A percentile compares a stretch with the other conserved stretches of the same genome.
phyloP scores from a whole-genome alignment of 1,284 basidiomycete genomes.

The Anthracocystis walkeri region DNA sequence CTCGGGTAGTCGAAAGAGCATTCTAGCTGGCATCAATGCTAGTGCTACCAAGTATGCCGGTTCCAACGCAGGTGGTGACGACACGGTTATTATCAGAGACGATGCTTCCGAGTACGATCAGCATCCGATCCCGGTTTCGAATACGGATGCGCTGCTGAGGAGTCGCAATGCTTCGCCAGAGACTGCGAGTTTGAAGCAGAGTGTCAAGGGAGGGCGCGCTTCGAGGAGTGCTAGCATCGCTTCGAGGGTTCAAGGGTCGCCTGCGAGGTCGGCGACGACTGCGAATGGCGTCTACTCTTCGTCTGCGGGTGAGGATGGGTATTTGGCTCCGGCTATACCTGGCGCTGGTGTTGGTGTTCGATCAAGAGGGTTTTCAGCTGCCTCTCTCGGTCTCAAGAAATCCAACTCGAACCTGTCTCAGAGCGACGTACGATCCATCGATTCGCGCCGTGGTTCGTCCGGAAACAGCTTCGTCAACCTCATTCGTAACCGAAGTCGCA shows the following conservation, averaged over 20 bases:
- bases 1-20: conserved; percentile 41
- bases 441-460: conserved; percentile 39
- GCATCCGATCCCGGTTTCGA: conserved; percentile 42
- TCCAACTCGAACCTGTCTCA: conserved; percentile 54
- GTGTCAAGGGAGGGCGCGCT: conserved; percentile 14
- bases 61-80: background rate
- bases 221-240: conserved; percentile 31
- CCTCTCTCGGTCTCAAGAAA: conserved; percentile 37
- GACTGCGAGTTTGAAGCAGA: conserved; percentile 16
- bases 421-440: conserved; percentile 47
- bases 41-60: conserved; percentile 5
- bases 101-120: conserved; percentile 20
- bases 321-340: conserved; percentile 22
- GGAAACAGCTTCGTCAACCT: conserved; percentile 41
- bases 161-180: conserved; percentile 14
- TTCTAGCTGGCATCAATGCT: conserved; percentile 44
- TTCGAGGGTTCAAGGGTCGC: conserved; percentile 18
- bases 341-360: conserved; percentile 5
- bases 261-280: conserved; percentile 8
- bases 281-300: conserved; percentile 4
- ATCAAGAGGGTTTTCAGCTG: conserved; percentile 22
- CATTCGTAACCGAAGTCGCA: conserved; percentile 42
- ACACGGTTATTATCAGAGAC: conserved; percentile 7
- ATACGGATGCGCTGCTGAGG: conserved; percentile 50
- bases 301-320: conserved; percentile 12